Base-by-base conservation (phyloP, 768 basidiomycete genomes). In the Leccinum arenicola region DNA sequence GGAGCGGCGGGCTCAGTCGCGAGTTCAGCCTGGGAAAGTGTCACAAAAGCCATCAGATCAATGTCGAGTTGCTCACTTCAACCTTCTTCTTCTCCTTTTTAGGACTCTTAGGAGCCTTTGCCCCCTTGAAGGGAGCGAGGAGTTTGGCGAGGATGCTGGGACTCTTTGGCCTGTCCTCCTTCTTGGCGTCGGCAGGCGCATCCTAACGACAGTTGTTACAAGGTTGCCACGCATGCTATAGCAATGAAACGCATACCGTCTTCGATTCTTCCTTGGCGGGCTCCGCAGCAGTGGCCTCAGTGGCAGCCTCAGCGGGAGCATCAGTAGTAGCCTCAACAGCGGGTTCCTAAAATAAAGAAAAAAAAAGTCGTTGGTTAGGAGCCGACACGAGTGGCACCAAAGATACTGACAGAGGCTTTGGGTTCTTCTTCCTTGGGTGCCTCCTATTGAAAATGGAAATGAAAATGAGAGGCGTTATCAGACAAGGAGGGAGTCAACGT, bases 81-180 rank as follows among this genome's bases (percentile, higher is more conserved):
- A 88, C 85, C 78, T 89, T 88, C 81, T 89, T 89, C 79, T 89
- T 89, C 72, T 87, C 84, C 77, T 88, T 89, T 82, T 89, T 90
- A 36, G 87, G 85, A 74, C 84, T 88, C 84, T 84, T 91, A 70
- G 87, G 82, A 68, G 78, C 80, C 63, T 76, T 81, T 73, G 81
- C 80, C 63, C 74, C 73, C 78, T 90, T 91, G 82, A 93, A 87
- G 45, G 88, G 83, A 29, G 86, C 85, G 59, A 95, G 85, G 61
- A 95, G 77, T 76, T 89, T 94, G 66, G 85, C 71, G 58, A 95
- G 80, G 64, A 94, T 69, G 54, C 83, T 77, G 17, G 91, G 90
- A 77, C 89, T 91, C 84, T 87, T 90, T 67, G 90, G 88, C 65
- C 82, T 81, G 40, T 90, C 86, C 65, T 91, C 87, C 80, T 91